A percentile compares a stretch with the other conserved stretches of the same genome.
Conservation (phyloP, 306 rosid species). For the Glycine latifolia region DNA sequence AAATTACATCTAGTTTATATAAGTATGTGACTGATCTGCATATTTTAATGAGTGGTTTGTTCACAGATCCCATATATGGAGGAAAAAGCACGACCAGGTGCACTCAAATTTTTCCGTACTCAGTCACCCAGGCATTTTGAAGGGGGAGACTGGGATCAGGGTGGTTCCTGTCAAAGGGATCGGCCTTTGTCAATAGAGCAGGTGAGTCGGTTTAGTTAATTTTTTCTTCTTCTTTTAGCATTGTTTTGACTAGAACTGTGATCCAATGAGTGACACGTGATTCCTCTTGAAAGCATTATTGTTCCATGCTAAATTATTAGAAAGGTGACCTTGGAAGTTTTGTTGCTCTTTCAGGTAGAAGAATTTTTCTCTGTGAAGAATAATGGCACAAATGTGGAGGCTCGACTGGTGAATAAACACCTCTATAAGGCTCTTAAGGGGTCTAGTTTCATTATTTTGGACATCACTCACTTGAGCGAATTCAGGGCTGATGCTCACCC, state of each 20-base stretch:
- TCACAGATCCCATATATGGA: slow-evolving; percentile 60
- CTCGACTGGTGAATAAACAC: slow-evolving; percentile 74
- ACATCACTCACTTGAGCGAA: slow-evolving; percentile 84
- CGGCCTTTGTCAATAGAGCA: slow-evolving; percentile 68
- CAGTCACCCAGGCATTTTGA: slow-evolving; percentile 97
- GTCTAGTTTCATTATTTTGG: slow-evolving; percentile 67
- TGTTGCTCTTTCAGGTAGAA: slow-evolving; percentile 68
- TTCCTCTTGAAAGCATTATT: slow-evolving; percentile 8
- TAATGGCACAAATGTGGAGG: slow-evolving; percentile 86
- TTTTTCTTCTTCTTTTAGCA: not conserved
- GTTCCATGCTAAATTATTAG: slow-evolving; percentile 30
- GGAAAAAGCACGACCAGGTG: slow-evolving; percentile 55
- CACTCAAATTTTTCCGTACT: slow-evolving; percentile 78
- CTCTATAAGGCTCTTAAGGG: slow-evolving; percentile 70
- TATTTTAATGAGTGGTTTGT: slow-evolving; percentile 31
- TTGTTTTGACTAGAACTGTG: not conserved
- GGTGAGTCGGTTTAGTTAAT: slow-evolving; percentile 48
- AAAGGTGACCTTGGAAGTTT: slow-evolving; percentile 17
- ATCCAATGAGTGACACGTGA: not conserved
- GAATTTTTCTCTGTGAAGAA: slow-evolving; percentile 73
- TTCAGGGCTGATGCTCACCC: slow-evolving; percentile 98
- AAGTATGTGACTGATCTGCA: slow-evolving; percentile 19
- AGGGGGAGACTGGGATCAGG: slow-evolving; percentile 96
- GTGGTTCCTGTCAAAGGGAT: slow-evolving; percentile 77
- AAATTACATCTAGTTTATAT: slow-evolving; percentile 4